Evolutionary conservation across 2,329 filamentous ascomycete species (phyloP).

Genomic region (Phaeosphaeriaceae sp.): DNA sequence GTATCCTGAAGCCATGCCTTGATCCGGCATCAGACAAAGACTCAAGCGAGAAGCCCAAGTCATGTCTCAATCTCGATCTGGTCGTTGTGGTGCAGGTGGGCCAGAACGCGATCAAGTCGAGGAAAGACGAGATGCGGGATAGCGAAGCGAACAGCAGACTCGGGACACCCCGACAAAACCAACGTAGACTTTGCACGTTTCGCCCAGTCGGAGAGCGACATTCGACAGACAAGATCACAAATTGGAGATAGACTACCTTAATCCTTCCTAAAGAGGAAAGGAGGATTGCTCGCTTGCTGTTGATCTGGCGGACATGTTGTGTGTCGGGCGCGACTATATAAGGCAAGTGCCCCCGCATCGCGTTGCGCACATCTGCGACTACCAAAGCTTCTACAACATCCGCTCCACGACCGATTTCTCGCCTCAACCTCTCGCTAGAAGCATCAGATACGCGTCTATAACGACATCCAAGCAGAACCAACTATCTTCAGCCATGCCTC

Average conservation of each 20-base stretch:
- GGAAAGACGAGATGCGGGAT: slow-evolving; percentile 20
- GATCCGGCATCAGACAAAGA: not conserved
- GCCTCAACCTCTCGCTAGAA: slow-evolving; percentile 41
- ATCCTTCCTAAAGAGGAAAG: slow-evolving; percentile 42
- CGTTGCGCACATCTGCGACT: slow-evolving; percentile 30
- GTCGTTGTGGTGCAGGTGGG: slow-evolving; percentile 3
- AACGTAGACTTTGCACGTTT: slow-evolving; percentile 18
- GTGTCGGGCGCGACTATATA: slow-evolving; percentile 41
- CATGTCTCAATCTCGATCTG: not conserved
- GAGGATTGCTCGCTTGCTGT: slow-evolving; percentile 31
- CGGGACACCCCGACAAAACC: slow-evolving; percentile 29
- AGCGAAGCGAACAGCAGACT: slow-evolving; percentile 26
- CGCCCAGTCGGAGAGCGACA: slow-evolving; percentile 29
- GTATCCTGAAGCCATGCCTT: not conserved
- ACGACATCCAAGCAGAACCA: slow-evolving; percentile 22
- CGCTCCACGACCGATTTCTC: slow-evolving; percentile 25
- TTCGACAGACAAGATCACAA: slow-evolving; percentile 29
- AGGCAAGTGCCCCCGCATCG: slow-evolving; percentile 29
- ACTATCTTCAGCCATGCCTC: slow-evolving; percentile 62
- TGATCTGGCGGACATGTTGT: slow-evolving; percentile 39
- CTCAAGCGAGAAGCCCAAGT: not conserved
- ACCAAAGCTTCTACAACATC: slow-evolving; percentile 34
- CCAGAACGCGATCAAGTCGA: slow-evolving; percentile 13
- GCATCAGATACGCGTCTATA: slow-evolving; percentile 35
- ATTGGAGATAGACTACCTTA: slow-evolving; percentile 26